phyloP scores from a whole-genome alignment of 306 rosid genomes.

The Trifolium dubium region DNA sequence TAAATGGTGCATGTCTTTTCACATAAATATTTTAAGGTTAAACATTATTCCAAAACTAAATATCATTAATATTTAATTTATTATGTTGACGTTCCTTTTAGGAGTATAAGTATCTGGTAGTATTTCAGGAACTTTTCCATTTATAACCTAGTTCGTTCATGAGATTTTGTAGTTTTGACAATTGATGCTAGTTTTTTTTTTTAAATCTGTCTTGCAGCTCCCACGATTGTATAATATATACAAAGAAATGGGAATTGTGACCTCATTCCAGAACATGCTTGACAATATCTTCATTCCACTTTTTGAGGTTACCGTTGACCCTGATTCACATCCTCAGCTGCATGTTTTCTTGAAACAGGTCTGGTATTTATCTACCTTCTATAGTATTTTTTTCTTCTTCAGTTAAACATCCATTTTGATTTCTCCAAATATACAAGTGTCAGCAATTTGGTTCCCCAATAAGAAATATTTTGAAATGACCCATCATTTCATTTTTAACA shows the following conservation, averaged over 20 bases:
- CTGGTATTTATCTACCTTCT: conserved; percentile 16
- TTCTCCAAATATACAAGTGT: neutral
- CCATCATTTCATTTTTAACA: neutral
- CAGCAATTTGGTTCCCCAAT: conserved; percentile 1
- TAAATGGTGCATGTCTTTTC: neutral
- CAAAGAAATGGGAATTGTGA: conserved; percentile 98
- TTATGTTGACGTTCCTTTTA: conserved; percentile 22
- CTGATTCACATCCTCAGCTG: conserved; percentile 98
- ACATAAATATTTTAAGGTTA: conserved; percentile 12
- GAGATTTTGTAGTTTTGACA: conserved; percentile 4
- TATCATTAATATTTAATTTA: too few relatives aligned
- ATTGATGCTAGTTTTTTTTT: conserved; percentile 34
- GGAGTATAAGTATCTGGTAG: conserved; percentile 18
- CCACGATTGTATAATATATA: conserved; percentile 90
- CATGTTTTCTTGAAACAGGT: conserved; percentile 97
- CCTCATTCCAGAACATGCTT: conserved; percentile 96
- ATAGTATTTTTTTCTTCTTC: neutral
- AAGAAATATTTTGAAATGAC: conserved; percentile 11
- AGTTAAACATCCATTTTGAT: neutral
- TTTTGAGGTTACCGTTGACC: conserved; percentile 91
- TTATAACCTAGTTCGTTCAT: conserved; percentile 25
- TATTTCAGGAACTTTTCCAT: conserved; percentile 6
- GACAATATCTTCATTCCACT: conserved; percentile 95
- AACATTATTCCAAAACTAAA: conserved; percentile 5
- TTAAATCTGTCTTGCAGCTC: conserved; percentile 64